Evolutionary conservation across 179 eudicot genomes (phyloP).

Genomic region (Silene coronaria): DNA sequence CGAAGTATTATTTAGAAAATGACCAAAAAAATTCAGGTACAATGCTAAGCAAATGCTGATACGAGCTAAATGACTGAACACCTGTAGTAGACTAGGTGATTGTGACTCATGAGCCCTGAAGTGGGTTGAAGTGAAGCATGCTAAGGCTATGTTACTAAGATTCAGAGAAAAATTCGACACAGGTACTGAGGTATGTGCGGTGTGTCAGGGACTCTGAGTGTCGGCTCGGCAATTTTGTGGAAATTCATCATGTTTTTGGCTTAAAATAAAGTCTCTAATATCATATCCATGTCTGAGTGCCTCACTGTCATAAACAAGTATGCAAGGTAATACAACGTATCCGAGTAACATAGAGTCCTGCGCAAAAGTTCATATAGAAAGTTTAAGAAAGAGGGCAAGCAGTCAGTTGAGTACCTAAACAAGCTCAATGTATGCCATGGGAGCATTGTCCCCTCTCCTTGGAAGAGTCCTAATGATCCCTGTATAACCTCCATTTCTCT

Average conservation of each 20-base stretch:
- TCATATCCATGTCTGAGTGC: background rate
- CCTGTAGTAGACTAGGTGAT: background rate
- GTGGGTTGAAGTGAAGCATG: background rate
- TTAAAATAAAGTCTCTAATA: background rate
- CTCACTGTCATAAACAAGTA: too few species aligned
- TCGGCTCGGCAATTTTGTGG: background rate
- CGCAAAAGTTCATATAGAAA: too few species aligned
- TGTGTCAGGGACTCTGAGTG: background rate
- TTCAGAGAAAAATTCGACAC: too few species aligned
- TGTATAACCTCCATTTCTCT: constrained; percentile 85
- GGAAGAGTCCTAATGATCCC: constrained; percentile 72
- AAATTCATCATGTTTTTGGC: background rate
- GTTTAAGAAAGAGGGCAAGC: background rate
- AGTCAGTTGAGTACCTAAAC: constrained; percentile 34
- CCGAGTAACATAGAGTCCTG: background rate
- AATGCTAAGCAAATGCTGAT: too few species aligned
- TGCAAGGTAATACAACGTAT: background rate
- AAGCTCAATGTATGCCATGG: constrained; percentile 77
- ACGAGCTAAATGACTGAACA: background rate
- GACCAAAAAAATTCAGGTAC: too few species aligned
- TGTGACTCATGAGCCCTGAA: background rate
- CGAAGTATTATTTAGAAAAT: too few species aligned
- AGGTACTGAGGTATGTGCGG: too few species aligned
- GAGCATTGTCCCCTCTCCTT: constrained; percentile 72
- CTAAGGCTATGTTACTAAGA: too few species aligned